Evolutionary conservation across 75 land plant genomes (phyloP), one percentile per base, ranked within the genome.

Genomic region (Adiantum capillusveneris): DNA sequence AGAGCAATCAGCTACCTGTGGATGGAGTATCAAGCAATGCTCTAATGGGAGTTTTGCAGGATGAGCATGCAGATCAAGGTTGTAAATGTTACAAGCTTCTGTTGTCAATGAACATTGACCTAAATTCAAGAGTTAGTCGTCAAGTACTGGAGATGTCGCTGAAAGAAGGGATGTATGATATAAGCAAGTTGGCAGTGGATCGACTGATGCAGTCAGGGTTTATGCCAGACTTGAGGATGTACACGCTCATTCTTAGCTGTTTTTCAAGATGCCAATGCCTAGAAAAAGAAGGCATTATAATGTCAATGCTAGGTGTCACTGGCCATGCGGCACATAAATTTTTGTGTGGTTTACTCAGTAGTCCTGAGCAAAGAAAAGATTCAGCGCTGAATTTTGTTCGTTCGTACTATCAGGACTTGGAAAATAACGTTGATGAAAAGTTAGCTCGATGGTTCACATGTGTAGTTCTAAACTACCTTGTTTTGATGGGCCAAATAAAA

Each of bases 401-500:
- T 27, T 86, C 81, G 19, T 86, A 77, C 46, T 86, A 83, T 59
- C 86, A 83, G 31, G 67, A 79, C 14, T 63, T 86, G 28, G 84
- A 86, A 71, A 80, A 80, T 68, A 80, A 80, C 59, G 29, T 73
- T 39, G 90, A 86, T 44, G 86, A 86, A 61, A 73, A 79, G 0
- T 72, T 81, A 6, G 81, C 90, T 2, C 74, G 77, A 55, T 86
- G 80, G 55, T 86, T 83, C 68, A 79, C 83, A 13, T 83, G 83
- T 73, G 90, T 86, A n/a, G 79, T 86, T 0, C 68, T 86, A 19
- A 86, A 86, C 37, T 86, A 86, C 44, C 80, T 86, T n/a, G 86
- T 83, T 3, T 72, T 86, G 26, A 80, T 86, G 86, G 90, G 90
- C 34, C 90, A 86, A 36, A 70, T 86, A 58, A 86, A 86, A 19